Conservation (phyloP, 345 rosid species). For the Gossypium ekmanianum region DNA sequence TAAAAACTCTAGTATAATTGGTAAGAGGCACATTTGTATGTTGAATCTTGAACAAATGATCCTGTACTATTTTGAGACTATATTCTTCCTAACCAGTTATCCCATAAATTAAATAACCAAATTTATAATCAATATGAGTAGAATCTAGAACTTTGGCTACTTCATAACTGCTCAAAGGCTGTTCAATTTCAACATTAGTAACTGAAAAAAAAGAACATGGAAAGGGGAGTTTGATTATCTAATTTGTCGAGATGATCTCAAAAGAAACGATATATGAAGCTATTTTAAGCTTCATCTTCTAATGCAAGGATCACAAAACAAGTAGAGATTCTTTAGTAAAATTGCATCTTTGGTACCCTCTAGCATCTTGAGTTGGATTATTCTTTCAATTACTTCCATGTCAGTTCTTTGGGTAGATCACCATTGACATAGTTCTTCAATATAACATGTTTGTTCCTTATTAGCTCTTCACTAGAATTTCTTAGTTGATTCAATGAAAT, state of each 20-base stretch:
- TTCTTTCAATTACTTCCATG: slow-evolving; percentile 8
- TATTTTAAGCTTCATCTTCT: slow-evolving; percentile 13
- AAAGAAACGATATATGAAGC: background rate
- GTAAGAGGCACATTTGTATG: slow-evolving; percentile 55
- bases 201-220: background rate
- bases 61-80: slow-evolving; percentile 31
- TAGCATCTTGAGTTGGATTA: slow-evolving; percentile 16
- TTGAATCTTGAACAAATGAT: slow-evolving; percentile 41
- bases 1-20: slow-evolving; percentile 56
- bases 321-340: slow-evolving; percentile 36
- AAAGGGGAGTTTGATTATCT: background rate
- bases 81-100: slow-evolving; percentile 62
- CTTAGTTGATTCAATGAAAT: background rate
- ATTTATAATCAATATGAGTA: slow-evolving; percentile 36
- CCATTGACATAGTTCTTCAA: slow-evolving; percentile 19
- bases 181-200: background rate
- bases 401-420: slow-evolving; percentile 30
- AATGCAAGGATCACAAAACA: slow-evolving; percentile 41
- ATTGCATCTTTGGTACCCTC: slow-evolving; percentile 20
- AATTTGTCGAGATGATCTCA: slow-evolving; percentile 18
- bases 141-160: slow-evolving; percentile 60
- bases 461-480: background rate
- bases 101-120: slow-evolving; percentile 39
- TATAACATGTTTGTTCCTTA: slow-evolving; percentile 38
- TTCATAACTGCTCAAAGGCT: slow-evolving; percentile 52